Percentiles rank a stretch among this genome's conserved stretches.
Evolutionary conservation across 2,329 filamentous ascomycete species (phyloP).

Genomic region (Metarhizium humberi): DNA sequence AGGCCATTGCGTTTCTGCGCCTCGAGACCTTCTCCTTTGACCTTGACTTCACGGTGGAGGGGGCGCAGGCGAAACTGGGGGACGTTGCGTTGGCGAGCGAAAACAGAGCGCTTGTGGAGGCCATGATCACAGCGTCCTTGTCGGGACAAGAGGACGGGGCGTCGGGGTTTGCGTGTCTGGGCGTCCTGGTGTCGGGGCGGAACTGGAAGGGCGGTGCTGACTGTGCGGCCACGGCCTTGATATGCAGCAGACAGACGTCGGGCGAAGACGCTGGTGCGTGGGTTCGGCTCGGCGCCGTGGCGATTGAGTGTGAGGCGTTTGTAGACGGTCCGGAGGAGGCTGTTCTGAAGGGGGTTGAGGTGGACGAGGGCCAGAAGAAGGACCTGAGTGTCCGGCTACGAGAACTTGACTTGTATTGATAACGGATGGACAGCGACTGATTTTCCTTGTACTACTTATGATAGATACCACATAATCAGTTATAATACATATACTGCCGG

Average conservation of each 20-base stretch:
- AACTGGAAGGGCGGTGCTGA: conserved; percentile 16
- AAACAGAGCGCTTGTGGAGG: conserved; percentile 10
- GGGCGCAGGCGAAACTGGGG: not conserved
- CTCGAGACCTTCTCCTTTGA: conserved; percentile 25
- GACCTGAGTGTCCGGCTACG: conserved; percentile 19
- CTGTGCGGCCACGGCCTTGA: conserved; percentile 18
- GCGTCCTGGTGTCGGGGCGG: conserved; percentile 20
- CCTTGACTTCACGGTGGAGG: conserved; percentile 15
- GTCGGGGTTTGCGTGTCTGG: conserved; percentile 2
- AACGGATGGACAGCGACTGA: not conserved
- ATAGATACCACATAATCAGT: not conserved
- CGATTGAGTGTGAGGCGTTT: conserved; percentile 17
- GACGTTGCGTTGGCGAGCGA: conserved; percentile 13
- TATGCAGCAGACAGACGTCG: conserved; percentile 20
- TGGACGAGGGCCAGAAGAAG: conserved; percentile 13
- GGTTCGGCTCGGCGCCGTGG: conserved; percentile 22
- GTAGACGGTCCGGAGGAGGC: conserved; percentile 14
- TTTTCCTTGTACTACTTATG: not conserved
- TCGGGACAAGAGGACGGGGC: not conserved
- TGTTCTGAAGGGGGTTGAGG: conserved; percentile 18
- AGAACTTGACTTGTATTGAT: conserved; percentile 26
- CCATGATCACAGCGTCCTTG: conserved; percentile 13
- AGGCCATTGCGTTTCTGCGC: conserved; percentile 22
- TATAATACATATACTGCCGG: too few species aligned
- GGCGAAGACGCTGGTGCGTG: conserved; percentile 16